Base-by-base conservation (phyloP, 179 eudicot genomes). In the Silene coronaria region DNA sequence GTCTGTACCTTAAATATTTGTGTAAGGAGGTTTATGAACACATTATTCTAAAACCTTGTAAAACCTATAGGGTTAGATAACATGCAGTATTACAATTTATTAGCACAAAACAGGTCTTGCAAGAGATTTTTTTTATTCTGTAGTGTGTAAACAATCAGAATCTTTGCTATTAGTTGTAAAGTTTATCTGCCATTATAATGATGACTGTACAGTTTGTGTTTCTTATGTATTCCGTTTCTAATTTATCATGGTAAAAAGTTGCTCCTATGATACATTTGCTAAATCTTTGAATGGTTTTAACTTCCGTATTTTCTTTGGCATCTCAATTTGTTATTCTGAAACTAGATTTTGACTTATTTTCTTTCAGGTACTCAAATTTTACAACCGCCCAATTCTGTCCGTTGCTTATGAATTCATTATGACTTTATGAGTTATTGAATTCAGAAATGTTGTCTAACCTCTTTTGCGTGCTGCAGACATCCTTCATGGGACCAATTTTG, bases 141-240 rank as follows among this genome's bases (percentile, higher is more conserved):
- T 76, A 72, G 1, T 71, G 36, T 71, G 73, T 76, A 72, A 1
- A 42, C 64, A 76, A 27, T 16, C 61, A 9, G 9, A 51, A 23
- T 61, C 42, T 51, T 63, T 30, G n/a, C 67, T 14, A 14, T 8
- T 5, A 12, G 26, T 36, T 28, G 65, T 38, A 38, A 21, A 14
- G 34, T 32, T 42, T 60, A 23, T 62, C 55, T n/a, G 27, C 66
- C 36, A 66, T 58, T 73, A 57, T 27, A 30, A 70, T 36, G 58
- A 19, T 46, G 22, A 59, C 14, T 7, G 79, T 22, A 6, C 55
- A 30, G 22, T 30, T 58, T 72, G 32, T 70, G 34, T 59, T 28
- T 21, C 32, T 42, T n/a, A 24, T 63, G 58, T 26, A 4, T 26
- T 8, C 26, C 2, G 4, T 38, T 67, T 67, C 23, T 67, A 3